Base-by-base conservation (phyloP, 1,139 yeast species). In the Sporopachydermia cereana region DNA sequence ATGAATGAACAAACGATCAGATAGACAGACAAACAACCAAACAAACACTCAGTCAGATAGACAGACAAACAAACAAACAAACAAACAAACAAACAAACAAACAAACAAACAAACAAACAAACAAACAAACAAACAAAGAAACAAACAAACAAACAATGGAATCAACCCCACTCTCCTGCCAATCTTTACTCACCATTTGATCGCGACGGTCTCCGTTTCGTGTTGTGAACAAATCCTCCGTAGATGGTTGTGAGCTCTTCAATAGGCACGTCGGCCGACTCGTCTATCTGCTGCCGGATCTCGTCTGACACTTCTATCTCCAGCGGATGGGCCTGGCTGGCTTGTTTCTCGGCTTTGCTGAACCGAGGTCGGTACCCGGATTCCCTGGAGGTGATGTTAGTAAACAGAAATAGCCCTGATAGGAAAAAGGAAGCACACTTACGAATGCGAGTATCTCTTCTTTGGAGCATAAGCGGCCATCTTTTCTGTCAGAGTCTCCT, bases 241-340 rank as follows among this genome's bases (percentile, higher is more conserved):
- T 34, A 34, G 18, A n/a, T 20, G 18, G 12, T 34, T 34, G 39
- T 34, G 18, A 34, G 39, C 12, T 34, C 39, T 20, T 34, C 39
- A n/a, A 34, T 34, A 16, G 39, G 39, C 39, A 34, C 39, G 22
- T 34, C 39, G 17, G 39, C 39, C 9, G 39, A 34, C 22, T 34
- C 39, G 22, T 34, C 39, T 5, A 34, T n/a, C 17, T 7, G n/a
- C 22, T 34, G 39, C 9, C 39, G 39, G n/a, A 34, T 21, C 17
- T 34, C 39, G 22, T 34, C 39, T 34, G 39, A 34, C 17, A 34
- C 39, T 34, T 34, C 39, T 7, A 34, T 16, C n/a, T 34, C 39
- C 18, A 34, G 39, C 9, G 5, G 12, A 34, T 34, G 39, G 9
- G 22, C 5, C 12, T 34, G 18, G 12, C 14, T 12, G 9, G 39